Evolutionary conservation across 164 flowering plant genomes (phyloP).

Genomic region (Dillenia suffruticosa): DNA sequence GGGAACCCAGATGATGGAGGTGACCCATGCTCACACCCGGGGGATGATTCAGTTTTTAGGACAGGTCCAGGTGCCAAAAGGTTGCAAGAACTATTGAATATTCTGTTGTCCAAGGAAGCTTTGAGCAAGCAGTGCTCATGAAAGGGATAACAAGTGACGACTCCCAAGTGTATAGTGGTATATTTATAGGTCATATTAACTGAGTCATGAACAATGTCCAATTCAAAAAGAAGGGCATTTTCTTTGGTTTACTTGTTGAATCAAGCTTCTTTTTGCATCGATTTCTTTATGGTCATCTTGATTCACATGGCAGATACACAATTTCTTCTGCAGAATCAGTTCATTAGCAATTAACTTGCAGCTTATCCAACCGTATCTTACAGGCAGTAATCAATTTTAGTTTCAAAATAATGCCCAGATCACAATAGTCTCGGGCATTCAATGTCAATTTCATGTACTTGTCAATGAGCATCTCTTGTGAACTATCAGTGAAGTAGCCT

Average conservation of each 20-base stretch:
- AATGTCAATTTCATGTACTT: constrained; percentile 34
- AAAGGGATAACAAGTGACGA: constrained; percentile 7
- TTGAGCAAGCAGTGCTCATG: constrained; percentile 46
- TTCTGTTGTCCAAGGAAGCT: constrained; percentile 46
- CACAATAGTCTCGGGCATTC: constrained; percentile 5
- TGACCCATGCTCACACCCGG: constrained; percentile 71
- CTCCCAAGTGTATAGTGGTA: background rate
- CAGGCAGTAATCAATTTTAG: too few species aligned
- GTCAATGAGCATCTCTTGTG: constrained; percentile 51
- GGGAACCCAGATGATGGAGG: constrained; percentile 54
- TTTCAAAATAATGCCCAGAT: too few species aligned
- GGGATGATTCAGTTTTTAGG: constrained; percentile 59
- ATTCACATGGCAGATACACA: too few species aligned
- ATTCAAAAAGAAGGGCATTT: too few species aligned
- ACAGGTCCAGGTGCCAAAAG: constrained; percentile 82
- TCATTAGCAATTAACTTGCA: too few species aligned
- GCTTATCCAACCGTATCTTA: too few species aligned
- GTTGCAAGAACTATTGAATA: constrained; percentile 42
- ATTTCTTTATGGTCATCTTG: too few species aligned
- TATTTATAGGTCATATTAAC: background rate
- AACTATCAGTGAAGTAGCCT: constrained; percentile 71
- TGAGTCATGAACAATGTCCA: too few species aligned
- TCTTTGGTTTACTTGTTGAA: too few species aligned
- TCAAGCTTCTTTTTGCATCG: too few species aligned
- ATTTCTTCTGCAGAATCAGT: too few species aligned